Evolutionary conservation across 345 rosid species (phyloP).

Genomic region (Rhodamnia rubescens): DNA sequence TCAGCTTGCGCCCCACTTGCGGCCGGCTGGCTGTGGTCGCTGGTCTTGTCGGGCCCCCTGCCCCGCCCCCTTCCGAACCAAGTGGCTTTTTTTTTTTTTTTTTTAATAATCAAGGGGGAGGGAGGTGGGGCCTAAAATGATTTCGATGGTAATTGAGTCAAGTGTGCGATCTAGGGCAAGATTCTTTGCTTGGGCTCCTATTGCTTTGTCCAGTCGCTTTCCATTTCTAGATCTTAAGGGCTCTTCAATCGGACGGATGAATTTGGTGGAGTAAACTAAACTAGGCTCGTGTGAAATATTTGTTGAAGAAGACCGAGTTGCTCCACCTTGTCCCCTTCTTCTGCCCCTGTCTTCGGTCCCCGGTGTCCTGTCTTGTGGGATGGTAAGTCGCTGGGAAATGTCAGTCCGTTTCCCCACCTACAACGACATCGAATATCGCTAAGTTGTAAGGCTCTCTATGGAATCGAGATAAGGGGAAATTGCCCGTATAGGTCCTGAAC

Average conservation of each 20-base stretch:
- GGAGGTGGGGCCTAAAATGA: background rate
- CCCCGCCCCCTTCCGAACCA: background rate
- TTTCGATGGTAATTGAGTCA: background rate
- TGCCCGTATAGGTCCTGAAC: no score
- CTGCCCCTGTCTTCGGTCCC: no score
- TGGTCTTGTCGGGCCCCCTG: background rate
- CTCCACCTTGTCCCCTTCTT: no score
- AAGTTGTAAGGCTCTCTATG: rapidly evolving
- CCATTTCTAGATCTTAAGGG: background rate
- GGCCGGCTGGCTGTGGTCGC: background rate
- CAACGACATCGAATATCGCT: rapidly evolving
- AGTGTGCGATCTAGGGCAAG: background rate
- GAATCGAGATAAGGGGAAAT: background rate
- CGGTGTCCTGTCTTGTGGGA: no score
- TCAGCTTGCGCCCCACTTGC: background rate
- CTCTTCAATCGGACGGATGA: no score
- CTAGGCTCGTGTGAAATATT: no score
- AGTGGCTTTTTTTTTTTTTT: background rate
- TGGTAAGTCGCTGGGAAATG: no score
- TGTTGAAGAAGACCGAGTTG: no score
- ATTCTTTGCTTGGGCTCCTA: background rate
- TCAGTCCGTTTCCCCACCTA: no score
- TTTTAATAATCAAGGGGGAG: background rate
- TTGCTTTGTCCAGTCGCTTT: background rate
- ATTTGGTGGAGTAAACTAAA: no score